These are phyloP conservation scores for Lachnellula occidentalis DNA, from an alignment of 2,329 filamentous ascomycete species.

Conservation along the genomic window DNA sequence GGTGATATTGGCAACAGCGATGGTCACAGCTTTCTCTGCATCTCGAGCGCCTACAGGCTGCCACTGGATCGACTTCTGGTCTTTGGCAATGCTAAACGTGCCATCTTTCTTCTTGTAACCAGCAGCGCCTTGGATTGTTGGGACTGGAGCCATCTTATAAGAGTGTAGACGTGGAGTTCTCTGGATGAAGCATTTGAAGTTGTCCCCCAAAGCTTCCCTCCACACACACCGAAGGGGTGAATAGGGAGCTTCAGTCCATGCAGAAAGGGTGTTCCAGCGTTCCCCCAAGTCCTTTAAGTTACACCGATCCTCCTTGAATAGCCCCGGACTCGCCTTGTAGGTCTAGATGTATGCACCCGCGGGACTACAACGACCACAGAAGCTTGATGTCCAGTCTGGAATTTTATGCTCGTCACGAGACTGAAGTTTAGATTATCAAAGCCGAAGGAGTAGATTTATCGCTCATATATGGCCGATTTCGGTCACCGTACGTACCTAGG, in stretches of 20 bases:
- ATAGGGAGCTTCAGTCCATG: not conserved
- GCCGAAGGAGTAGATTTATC: too few relatives aligned
- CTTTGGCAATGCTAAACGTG: constrained; percentile 66
- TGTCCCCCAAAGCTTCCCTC: not conserved
- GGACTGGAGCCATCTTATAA: constrained; percentile 36
- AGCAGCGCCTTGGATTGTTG: constrained; percentile 48
- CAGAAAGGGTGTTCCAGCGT: too few relatives aligned
- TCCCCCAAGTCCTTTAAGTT: too few relatives aligned
- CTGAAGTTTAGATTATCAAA: too few relatives aligned
- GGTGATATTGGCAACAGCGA: constrained; percentile 71
- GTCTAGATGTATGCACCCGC: too few relatives aligned
- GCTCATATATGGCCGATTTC: too few relatives aligned
- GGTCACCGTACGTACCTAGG: too few relatives aligned
- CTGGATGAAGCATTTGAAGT: not conserved
- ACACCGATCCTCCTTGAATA: too few relatives aligned
- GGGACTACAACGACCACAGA: too few relatives aligned
- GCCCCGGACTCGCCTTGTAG: too few relatives aligned
- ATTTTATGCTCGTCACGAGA: too few relatives aligned
- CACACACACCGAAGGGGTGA: not conserved
- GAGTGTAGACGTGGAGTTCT: not conserved
- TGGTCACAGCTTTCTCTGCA: constrained; percentile 59
- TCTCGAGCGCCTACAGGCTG: constrained; percentile 59
- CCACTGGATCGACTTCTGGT: constrained; percentile 75
- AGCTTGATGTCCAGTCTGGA: too few relatives aligned
- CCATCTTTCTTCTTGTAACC: constrained; percentile 97